Base-by-base conservation (phyloP, 805 yeast species). In the Lipomyces orientalis region DNA sequence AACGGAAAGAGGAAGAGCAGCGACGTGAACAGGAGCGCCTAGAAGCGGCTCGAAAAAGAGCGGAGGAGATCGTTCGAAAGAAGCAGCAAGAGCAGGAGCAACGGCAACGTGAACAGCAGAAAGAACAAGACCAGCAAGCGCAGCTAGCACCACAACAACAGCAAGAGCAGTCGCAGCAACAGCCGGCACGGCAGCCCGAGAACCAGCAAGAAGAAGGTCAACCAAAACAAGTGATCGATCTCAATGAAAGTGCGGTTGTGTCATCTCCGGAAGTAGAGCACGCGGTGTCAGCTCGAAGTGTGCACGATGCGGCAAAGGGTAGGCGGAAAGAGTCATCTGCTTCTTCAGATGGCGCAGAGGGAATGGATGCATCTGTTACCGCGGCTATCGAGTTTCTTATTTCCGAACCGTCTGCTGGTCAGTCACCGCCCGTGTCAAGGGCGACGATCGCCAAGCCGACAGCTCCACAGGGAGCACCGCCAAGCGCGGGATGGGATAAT, bases 1-100 rank as follows among this genome's bases (percentile, higher is more conserved):
- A 70, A 62, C 73, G 80, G 14, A 77, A 78, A 63, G 80, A 77
- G 57, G 79, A 77, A 58, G 80, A 77, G 60, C 71, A 64, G 65
- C 67, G 68, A 14, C 61, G 59, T 33, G 80, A 78, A 62, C 68
- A 71, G 35, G 79, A 75, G 51, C 69, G 75, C 31, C 71, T 69
- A 35, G 76, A 72, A 62, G 74, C 73, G 1, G 76, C 76, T 7
- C 71, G 70, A 58, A 74, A 69, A 59, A 67, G 74, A 34, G 78
- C 79, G 0, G 79, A 76, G 57, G 78, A 73, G 57, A 60, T 77
- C 16, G 77, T 75, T 12, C 43, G 61, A 14, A 64, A 64, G 29
- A 70, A 71, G 58, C 65, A 65, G 52, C 69, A 74, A 7, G 73
- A 66, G 49, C 67, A 65, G 73, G 65, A 66, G 58, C 58, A 62